Base-by-base conservation (phyloP, 2,329 filamentous ascomycete genomes). In the Fusarium napiforme region DNA sequence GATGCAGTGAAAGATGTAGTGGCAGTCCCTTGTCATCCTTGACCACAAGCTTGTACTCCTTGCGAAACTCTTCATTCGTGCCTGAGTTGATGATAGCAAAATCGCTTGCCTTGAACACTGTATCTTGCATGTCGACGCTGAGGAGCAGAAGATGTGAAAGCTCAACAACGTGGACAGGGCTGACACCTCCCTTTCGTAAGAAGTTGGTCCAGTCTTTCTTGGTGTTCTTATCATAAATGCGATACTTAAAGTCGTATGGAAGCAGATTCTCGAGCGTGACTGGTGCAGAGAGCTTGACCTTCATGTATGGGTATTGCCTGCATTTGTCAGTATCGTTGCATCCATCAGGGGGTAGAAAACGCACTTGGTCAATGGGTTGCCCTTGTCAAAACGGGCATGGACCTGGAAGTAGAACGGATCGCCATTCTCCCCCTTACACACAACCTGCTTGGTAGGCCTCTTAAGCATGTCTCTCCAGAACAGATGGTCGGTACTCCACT, bases 121-220 rank as follows among this genome's bases (percentile, higher is more conserved):
- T 98, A 79, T 99, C 96, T 83, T 99, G 94, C 91, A 99, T 94
- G 78, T 98, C 95, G 71, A 99, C 89, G 78, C 96, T 98, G 77
- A 99, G 89, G 36, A 99, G 87, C 7, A 99, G 87, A 14, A 99
- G 87, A 82, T 98, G 97, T 2, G 96, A 98, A 26, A 99, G 87
- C 82, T 99, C 96, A 23, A 98, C 96, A 15, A 98, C 95, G 80
- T 99, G 96, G 1, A 99, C 95, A 2, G 97, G 97, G 80, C 96
- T 99, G 64, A 98, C 92, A 19, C 97, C 97, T 32, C 97, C 96
- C 82, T 98, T 98, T 64, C 96, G 91, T 52, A 99, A 85, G 84
- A 99, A 99, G 81, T 99, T 99, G 9, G 94, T 97, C 96, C 96
- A 99, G 81, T 99, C 96, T 81, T 97, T 97, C 86, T 96, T 97